Evolutionary conservation across 345 rosid genomes (phyloP).

Genomic region (Lenwebbia sp.): DNA sequence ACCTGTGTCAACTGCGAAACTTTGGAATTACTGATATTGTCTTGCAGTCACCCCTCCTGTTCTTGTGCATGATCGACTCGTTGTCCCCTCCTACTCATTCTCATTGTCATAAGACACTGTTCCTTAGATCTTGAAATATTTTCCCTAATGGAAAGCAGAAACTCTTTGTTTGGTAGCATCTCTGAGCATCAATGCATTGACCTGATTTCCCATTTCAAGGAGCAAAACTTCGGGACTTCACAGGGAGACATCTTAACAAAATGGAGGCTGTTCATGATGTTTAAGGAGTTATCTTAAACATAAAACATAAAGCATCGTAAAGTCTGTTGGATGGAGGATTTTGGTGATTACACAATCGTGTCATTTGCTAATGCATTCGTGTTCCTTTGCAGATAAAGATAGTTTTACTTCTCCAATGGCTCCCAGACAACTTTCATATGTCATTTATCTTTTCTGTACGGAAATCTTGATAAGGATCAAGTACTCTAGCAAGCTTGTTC

Average conservation of each 20-base stretch:
- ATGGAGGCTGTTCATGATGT: neutral
- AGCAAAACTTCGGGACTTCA: neutral
- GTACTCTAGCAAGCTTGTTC: neutral
- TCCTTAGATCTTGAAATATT: neutral
- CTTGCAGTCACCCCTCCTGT: neutral
- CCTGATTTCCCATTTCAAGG: neutral
- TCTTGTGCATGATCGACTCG: neutral
- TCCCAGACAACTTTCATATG: neutral
- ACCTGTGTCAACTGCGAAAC: neutral
- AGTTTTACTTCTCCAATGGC: neutral
- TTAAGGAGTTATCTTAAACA: neutral
- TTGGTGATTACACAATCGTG: neutral
- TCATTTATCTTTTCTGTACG: neutral
- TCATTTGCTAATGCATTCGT: neutral
- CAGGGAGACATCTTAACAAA: neutral
- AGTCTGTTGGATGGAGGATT: neutral
- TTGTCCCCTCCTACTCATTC: neutral
- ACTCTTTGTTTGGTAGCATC: neutral
- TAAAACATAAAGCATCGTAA: neutral
- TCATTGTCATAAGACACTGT: neutral
- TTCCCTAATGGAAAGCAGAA: neutral
- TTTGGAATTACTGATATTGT: neutral
- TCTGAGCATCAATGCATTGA: neutral
- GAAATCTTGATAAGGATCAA: neutral
- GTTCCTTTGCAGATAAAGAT: neutral